phyloP scores from a whole-genome alignment of 2,329 filamentous ascomycete species.

The Colletotrichum sp. region DNA sequence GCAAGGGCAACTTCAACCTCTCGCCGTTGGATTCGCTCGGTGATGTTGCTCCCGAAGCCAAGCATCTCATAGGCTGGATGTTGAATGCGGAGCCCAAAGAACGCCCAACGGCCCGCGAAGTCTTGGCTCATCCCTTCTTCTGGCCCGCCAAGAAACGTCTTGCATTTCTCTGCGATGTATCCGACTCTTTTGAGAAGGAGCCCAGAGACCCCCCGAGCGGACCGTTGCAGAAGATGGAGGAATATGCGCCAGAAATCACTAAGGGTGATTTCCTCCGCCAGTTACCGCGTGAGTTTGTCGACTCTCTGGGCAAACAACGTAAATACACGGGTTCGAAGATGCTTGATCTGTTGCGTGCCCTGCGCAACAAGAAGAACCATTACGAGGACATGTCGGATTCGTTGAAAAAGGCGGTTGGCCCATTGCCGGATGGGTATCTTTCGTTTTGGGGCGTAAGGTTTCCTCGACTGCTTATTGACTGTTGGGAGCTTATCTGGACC shows the following conservation, averaged over 20 bases:
- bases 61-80: conserved; percentile 88
- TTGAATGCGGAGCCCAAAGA: conserved; percentile 56
- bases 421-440: conserved; percentile 80
- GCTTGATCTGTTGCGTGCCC: conserved; percentile 83
- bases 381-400: conserved; percentile 93
- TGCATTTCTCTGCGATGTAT: conserved; percentile 93
- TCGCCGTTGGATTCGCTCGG: conserved; percentile 76
- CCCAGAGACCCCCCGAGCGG: conserved; percentile 79
- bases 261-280: conserved; percentile 78
- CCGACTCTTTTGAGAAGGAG: conserved; percentile 95
- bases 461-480: conserved; percentile 77
- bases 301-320: conserved; percentile 89
- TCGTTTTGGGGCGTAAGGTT: conserved; percentile 84
- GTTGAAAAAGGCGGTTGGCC: conserved; percentile 72
- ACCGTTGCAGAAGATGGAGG: conserved; percentile 66
- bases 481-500: conserved; percentile 76
- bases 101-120: conserved; percentile 75
- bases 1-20: too few relatives aligned
- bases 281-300: conserved; percentile 82
- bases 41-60: conserved; percentile 84
- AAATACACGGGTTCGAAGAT: conserved; percentile 89
- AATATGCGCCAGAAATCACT: conserved; percentile 56
- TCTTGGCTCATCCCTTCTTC: conserved; percentile 96
- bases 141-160: conserved; percentile 90
- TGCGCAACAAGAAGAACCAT: conserved; percentile 96